Conservation (phyloP, 495 filamentous ascomycete species). For the Paragyromitra xinjiangensis region DNA sequence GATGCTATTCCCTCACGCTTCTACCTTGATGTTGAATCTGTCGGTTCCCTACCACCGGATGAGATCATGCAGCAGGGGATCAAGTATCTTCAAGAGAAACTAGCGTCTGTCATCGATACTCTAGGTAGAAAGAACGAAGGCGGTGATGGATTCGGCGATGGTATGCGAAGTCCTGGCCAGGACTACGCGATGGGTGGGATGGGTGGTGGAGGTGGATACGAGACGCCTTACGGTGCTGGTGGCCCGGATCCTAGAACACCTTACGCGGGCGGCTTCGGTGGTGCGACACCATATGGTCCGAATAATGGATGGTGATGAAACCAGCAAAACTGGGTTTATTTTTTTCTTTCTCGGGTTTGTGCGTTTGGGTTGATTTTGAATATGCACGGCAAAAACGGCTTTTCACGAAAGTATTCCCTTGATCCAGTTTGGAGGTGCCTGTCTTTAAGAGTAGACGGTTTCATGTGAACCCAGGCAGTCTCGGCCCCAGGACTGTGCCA, state of each 20-base stretch:
- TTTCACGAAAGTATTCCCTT: slow-evolving; percentile 6
- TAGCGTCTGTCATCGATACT: slow-evolving; percentile 81
- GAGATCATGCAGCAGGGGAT: slow-evolving; percentile 87
- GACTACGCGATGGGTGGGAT: slow-evolving; percentile 57
- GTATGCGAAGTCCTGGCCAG: slow-evolving; percentile 54
- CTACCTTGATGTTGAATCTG: slow-evolving; percentile 91
- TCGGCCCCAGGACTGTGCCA: background rate
- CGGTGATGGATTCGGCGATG: slow-evolving; percentile 52
- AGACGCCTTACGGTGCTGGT: slow-evolving; percentile 55
- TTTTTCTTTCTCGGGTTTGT: slow-evolving; percentile 17
- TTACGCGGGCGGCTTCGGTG: slow-evolving; percentile 53
- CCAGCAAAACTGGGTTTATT: background rate
- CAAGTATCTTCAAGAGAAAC: slow-evolving; percentile 85
- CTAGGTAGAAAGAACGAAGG: slow-evolving; percentile 61
- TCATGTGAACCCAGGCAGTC: background rate
- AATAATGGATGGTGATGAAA: slow-evolving; percentile 50
- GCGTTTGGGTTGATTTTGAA: slow-evolving; percentile 24
- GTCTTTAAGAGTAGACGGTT: background rate
- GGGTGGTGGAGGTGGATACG: slow-evolving; percentile 54
- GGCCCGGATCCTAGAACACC: slow-evolving; percentile 52
- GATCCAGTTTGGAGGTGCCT: background rate
- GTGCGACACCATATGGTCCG: slow-evolving; percentile 51
- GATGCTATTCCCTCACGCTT: slow-evolving; percentile 84
- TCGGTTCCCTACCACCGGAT: slow-evolving; percentile 86
- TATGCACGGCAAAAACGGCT: slow-evolving; percentile 19